phyloP scores from a whole-genome alignment of 768 basidiomycete species.

The Tricholoma saponaceum region DNA sequence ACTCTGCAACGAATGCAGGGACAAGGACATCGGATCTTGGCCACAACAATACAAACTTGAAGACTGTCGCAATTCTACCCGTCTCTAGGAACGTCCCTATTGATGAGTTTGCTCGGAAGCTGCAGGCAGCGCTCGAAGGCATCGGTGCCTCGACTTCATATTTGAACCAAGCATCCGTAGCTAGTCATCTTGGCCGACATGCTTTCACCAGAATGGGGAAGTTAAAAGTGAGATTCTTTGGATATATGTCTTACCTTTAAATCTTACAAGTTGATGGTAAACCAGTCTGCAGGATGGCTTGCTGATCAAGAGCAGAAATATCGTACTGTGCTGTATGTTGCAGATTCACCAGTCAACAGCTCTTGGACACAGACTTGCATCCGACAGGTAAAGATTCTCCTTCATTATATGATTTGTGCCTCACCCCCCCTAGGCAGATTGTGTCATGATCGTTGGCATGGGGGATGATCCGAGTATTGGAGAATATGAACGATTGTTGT shows the following conservation, averaged over 20 bases:
- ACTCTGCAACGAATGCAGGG: constrained; percentile 50
- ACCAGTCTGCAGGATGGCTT: constrained; percentile 68
- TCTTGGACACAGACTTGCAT: constrained; percentile 99
- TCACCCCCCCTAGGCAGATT: constrained; percentile 64
- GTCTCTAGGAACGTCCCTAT: constrained; percentile 85
- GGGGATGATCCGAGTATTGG: constrained; percentile 89
- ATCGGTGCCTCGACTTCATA: constrained; percentile 93
- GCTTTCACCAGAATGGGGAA: constrained; percentile 97
- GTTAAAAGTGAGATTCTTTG: constrained; percentile 71
- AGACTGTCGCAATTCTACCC: constrained; percentile 92
- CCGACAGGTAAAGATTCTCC: constrained; percentile 60
- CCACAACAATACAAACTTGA: constrained; percentile 80
- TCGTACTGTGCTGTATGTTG: constrained; percentile 92
- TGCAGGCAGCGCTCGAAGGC: constrained; percentile 83
- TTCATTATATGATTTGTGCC: not conserved
- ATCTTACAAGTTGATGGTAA: not conserved
- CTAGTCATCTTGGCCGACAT: constrained; percentile 88
- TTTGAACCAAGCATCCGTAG: constrained; percentile 91
- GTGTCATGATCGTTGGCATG: constrained; percentile 90
- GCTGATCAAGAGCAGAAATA: constrained; percentile 95
- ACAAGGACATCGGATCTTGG: constrained; percentile 58
- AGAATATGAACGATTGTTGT: constrained; percentile 89
- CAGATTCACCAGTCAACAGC: constrained; percentile 90
- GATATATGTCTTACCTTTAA: not conserved
- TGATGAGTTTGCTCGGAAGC: constrained; percentile 83